Conservation (phyloP, 352 stramenopile genomes). For the Globisporangium ultimum region DNA sequence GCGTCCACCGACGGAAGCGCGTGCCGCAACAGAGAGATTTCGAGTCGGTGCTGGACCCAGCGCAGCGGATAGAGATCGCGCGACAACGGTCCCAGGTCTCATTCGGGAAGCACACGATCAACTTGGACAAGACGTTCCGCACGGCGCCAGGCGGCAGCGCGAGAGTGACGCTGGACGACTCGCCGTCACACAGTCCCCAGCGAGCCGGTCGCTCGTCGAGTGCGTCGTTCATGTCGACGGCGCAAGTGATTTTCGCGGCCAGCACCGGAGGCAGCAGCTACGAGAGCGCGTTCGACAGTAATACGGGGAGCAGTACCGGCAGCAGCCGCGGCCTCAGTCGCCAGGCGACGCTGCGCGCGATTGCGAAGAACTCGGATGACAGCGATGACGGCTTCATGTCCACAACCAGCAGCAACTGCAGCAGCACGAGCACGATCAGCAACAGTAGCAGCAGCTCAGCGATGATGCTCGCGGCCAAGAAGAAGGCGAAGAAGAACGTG, state of each 20-base stretch:
- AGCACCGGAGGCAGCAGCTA: slow-evolving; percentile 17
- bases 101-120: slow-evolving; percentile 48
- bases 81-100: slow-evolving; percentile 45
- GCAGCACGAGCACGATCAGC: slow-evolving; percentile 8
- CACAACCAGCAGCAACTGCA: slow-evolving; percentile 2
- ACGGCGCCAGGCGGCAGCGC: slow-evolving; percentile 43
- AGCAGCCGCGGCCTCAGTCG: slow-evolving; percentile 11
- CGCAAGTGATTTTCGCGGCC: slow-evolving; percentile 19
- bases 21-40: slow-evolving; percentile 27
- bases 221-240: slow-evolving; percentile 25
- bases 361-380: slow-evolving; percentile 17
- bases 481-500: slow-evolving; percentile 57
- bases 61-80: slow-evolving; percentile 40
- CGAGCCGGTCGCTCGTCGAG: slow-evolving; percentile 13
- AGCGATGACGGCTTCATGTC: slow-evolving; percentile 16
- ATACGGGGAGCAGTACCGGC: neutral
- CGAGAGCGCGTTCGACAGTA: slow-evolving; percentile 12
- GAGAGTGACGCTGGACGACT: slow-evolving; percentile 31
- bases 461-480: slow-evolving; percentile 15
- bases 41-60: slow-evolving; percentile 39
- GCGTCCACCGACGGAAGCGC: slow-evolving; percentile 8
- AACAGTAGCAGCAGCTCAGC: slow-evolving; percentile 1
- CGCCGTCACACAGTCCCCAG: slow-evolving; percentile 11
- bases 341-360: slow-evolving; percentile 17
- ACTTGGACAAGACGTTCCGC: slow-evolving; percentile 47